A percentile compares a stretch with the other conserved stretches of the same genome.
These are phyloP conservation scores for Thelonectria blattea DNA, from an alignment of 2,329 filamentous ascomycete species.

Conservation along the genomic window DNA sequence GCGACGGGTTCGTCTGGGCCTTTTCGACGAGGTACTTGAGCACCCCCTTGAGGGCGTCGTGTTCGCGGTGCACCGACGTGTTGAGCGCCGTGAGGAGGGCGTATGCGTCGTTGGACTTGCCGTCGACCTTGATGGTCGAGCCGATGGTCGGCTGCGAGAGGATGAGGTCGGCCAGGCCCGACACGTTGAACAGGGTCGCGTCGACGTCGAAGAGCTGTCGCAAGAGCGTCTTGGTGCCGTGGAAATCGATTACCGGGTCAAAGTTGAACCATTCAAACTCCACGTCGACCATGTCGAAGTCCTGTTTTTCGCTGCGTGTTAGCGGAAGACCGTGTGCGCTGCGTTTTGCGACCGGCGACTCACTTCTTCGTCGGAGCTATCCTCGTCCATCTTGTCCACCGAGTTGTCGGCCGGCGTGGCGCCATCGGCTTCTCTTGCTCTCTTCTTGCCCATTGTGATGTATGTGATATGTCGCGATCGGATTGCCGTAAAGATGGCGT, in stretches of 20 bases:
- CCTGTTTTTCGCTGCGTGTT: conserved; percentile 56
- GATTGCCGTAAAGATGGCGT: not conserved
- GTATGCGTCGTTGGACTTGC: conserved; percentile 89
- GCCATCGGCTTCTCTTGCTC: conserved; percentile 53
- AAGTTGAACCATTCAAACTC: conserved; percentile 99
- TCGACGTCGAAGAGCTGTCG: conserved; percentile 94
- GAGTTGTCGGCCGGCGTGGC: conserved; percentile 49
- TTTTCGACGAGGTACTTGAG: conserved; percentile 72
- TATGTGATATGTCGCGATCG: not conserved
- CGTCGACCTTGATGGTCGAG: conserved; percentile 96
- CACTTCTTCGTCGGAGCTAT: conserved; percentile 62
- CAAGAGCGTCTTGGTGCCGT: conserved; percentile 87
- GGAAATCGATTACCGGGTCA: conserved; percentile 86
- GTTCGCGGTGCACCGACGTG: conserved; percentile 76
- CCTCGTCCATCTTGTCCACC: conserved; percentile 57
- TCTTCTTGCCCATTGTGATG: conserved; percentile 56
- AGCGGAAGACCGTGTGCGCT: conserved; percentile 19
- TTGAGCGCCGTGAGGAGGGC: conserved; percentile 91
- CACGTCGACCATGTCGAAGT: conserved; percentile 90
- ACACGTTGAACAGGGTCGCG: conserved; percentile 83
- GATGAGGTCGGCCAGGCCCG: conserved; percentile 83
- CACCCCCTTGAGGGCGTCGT: conserved; percentile 73
- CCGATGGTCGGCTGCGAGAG: conserved; percentile 86
- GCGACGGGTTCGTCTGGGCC: conserved; percentile 58
- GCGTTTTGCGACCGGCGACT: conserved; percentile 28